Conservation (phyloP, 1,139 yeast genomes). For the Candida glucosophila region DNA sequence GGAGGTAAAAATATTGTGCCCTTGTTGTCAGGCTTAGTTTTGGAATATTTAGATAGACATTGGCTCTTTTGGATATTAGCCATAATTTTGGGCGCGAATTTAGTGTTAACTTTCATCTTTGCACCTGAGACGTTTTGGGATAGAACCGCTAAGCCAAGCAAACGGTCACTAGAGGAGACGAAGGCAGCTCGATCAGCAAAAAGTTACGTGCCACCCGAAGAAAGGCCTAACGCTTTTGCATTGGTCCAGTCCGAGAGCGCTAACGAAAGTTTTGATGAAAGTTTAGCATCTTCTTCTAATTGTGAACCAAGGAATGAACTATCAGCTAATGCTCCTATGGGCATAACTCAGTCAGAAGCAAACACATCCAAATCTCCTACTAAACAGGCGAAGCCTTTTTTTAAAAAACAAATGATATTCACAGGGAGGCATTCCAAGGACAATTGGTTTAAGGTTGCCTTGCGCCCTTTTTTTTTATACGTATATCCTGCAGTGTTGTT, state of each 20-base stretch:
- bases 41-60: slow-evolving; percentile 42
- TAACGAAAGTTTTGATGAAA: slow-evolving; percentile 12
- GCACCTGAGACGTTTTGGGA: slow-evolving; percentile 66
- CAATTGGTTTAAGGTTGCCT: slow-evolving; percentile 49
- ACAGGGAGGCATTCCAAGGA: slow-evolving; percentile 43
- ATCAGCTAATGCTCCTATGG: slow-evolving; percentile 11
- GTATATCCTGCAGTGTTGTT: slow-evolving; percentile 47
- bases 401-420: slow-evolving; percentile 14
- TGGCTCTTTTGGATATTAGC: slow-evolving; percentile 59
- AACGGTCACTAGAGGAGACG: slow-evolving; percentile 42
- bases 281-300: slow-evolving; percentile 4
- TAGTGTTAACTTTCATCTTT: slow-evolving; percentile 40
- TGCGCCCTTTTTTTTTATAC: slow-evolving; percentile 47
- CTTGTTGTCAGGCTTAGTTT: slow-evolving; percentile 45
- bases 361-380: slow-evolving; percentile 2
- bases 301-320: no score
- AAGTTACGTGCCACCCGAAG: slow-evolving; percentile 17
- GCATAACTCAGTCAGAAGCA: slow-evolving; percentile 9
- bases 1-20: slow-evolving; percentile 61
- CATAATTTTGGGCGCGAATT: slow-evolving; percentile 41
- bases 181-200: slow-evolving; percentile 37
- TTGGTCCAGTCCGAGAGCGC: slow-evolving; percentile 12
- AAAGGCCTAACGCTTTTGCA: slow-evolving; percentile 29
- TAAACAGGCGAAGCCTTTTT: slow-evolving; percentile 7
- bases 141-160: slow-evolving; percentile 42